These are phyloP conservation scores for Aspergillus flavus DNA, from an alignment of 2,329 filamentous ascomycete species.

Conservation along the genomic window DNA sequence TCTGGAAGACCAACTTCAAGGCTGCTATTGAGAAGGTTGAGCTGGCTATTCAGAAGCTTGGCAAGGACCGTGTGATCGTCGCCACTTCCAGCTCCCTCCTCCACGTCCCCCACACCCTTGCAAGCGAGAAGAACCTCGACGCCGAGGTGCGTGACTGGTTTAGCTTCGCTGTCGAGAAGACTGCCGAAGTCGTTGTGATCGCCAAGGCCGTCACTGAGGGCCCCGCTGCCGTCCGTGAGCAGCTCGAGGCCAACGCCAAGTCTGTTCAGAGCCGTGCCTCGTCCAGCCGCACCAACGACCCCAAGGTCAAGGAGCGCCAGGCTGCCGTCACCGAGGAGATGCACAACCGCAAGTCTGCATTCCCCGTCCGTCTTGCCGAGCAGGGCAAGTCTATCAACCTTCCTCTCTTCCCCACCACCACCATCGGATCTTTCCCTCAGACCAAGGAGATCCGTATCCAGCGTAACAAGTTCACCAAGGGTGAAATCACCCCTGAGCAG, in stretches of 20 bases:
- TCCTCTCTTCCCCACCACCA: slow-evolving; percentile 97
- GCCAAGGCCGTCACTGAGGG: slow-evolving; percentile 97
- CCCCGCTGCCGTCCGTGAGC: slow-evolving; percentile 78
- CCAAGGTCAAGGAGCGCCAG: slow-evolving; percentile 95
- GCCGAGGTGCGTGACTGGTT: slow-evolving; percentile 96
- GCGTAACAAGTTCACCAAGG: slow-evolving; percentile 99
- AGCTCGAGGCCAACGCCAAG: slow-evolving; percentile 96
- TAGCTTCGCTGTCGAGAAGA: slow-evolving; percentile 96
- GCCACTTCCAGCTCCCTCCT: slow-evolving; percentile 97
- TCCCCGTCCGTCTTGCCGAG: slow-evolving; percentile 79
- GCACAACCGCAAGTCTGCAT: slow-evolving; percentile 92
- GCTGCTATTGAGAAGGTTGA: slow-evolving; percentile 88
- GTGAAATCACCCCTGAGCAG: slow-evolving; percentile 85
- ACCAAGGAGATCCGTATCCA: slow-evolving; percentile 97
- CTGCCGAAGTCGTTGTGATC: slow-evolving; percentile 83
- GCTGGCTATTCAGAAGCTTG: slow-evolving; percentile 89
- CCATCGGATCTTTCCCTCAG: slow-evolving; percentile 99
- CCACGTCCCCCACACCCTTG: slow-evolving; percentile 96
- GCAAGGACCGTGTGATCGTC: slow-evolving; percentile 96
- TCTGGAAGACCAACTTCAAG: slow-evolving; percentile 99
- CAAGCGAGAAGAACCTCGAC: slow-evolving; percentile 97
- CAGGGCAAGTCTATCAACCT: slow-evolving; percentile 93
- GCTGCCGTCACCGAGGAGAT: slow-evolving; percentile 77
- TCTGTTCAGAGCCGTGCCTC: slow-evolving; percentile 87
- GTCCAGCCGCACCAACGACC: slow-evolving; percentile 95